Base-by-base conservation (phyloP, 805 yeast species). In the Hanseniaspora guilliermondii region DNA sequence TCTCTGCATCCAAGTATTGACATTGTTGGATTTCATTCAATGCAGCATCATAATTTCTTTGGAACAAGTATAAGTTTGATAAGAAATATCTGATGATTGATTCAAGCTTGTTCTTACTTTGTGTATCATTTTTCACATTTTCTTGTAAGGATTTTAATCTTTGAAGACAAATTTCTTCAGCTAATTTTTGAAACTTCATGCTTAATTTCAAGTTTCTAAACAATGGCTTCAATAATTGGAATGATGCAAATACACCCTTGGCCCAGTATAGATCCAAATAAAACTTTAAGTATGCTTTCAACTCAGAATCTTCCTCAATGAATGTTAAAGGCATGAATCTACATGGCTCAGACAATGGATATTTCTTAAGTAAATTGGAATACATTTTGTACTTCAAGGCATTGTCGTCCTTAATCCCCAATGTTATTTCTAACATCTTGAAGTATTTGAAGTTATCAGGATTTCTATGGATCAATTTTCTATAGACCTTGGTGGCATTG, bases 221-320 rank as follows among this genome's bases (percentile, higher is more conserved):
- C 59, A 88, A 73, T 1, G 94, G 85, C 68, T 89, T 88, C 49
- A 93, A 79, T 61, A 86, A 83, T 54, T 83, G 83, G 69, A 89
- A 93, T 4, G 93, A 77, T 0, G 96, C 85, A 4, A 97, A 97
- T 35, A 88, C 93, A 40, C 95, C 94, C 55, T 87, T 76, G 58
- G 75, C 70, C 61, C 93, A 75, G 63, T 83, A 85, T 4, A 73
- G 67, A 5, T 75, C 56, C 46, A 89, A 68, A 65, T 88, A 93
- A 2, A 66, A 65, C 32, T 68, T 60, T 6, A 78, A 80, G 53
- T 76, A 76, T 9, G 56, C 57, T 44, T 68, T 69, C 46, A 73
- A 66, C 27, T 76, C 72, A 40, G 64, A 64, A 9, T 75, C 76
- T 16, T 82, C 80, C 12, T 76, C 70, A 41, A 85, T 70, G 60